These are phyloP conservation scores for Kwoniella newhampshirensis DNA, from an alignment of 768 basidiomycete species.

Conservation along the genomic window DNA sequence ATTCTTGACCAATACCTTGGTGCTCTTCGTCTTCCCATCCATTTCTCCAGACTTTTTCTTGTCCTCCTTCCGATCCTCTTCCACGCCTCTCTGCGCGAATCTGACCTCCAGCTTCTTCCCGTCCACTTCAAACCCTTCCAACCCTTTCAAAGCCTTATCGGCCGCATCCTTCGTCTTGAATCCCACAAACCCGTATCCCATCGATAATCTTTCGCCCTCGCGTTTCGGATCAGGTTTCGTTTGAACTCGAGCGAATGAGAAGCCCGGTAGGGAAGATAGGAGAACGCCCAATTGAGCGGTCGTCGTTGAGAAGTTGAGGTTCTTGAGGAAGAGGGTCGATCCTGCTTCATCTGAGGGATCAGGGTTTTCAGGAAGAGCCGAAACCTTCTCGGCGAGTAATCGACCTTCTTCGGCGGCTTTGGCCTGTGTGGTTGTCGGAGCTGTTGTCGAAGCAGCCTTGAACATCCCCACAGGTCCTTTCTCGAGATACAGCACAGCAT, in stretches of 20 bases:
- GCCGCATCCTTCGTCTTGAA: conserved; percentile 77
- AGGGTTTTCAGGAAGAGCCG: conserved; percentile 19
- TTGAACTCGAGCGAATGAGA: conserved; percentile 83
- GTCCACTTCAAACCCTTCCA: conserved; percentile 80
- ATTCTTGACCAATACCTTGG: conserved; percentile 98
- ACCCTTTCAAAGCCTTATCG: conserved; percentile 68
- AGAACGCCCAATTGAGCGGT: conserved; percentile 67
- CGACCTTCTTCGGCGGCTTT: conserved; percentile 52
- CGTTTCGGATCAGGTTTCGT: conserved; percentile 84
- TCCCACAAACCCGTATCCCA: conserved; percentile 96
- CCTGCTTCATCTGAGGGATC: conserved; percentile 56
- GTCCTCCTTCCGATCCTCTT: conserved; percentile 57
- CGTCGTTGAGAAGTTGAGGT: conserved; percentile 88
- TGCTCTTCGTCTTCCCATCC: conserved; percentile 64
- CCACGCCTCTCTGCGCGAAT: conserved; percentile 77
- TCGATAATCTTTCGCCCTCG: conserved; percentile 68
- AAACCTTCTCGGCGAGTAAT: conserved; percentile 52
- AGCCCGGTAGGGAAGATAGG: conserved; percentile 73
- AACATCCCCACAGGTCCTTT: conserved; percentile 87
- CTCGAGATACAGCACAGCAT: conserved; percentile 87
- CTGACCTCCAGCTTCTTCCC: conserved; percentile 79
- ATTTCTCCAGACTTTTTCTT: conserved; percentile 55
- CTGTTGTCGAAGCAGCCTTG: conserved; percentile 24
- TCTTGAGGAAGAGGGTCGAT: conserved; percentile 90
- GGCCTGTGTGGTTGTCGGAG: conserved; percentile 50